Base-by-base conservation (phyloP, 2,329 filamentous ascomycete species). In the Scedosporium minutisporum region DNA sequence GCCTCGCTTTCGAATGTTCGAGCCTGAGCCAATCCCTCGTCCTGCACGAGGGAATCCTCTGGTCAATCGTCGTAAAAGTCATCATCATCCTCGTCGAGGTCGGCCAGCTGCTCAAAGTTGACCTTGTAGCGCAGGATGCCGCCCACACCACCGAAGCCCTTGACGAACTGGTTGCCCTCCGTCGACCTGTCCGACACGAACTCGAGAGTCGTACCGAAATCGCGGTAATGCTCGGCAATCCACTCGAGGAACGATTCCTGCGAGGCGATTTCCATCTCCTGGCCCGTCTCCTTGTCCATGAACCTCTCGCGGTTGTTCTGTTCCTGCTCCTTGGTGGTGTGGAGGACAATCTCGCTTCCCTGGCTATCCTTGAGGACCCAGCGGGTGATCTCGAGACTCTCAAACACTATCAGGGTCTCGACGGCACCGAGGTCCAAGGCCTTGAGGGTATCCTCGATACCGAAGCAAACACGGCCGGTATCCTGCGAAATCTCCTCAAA, bases 401-500 rank as follows among this genome's bases (percentile, higher is more conserved):
- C 95, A 72, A 93, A 99, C 61, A 99, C 92, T 68, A 99, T 97
- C 67, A 99, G 79, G 27, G 83, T 93, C 80, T 99, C 96, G 12
- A 93, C 91, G 29, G 95, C 96, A 78, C 95, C 95, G 57, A 96
- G 88, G 74, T 99, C 96, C 68, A 99, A 79, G 60, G 95, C 95
- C 82, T 97, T 97, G 71, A 99, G 82, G 16, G 95, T 99, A 74
- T 99, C 96, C 1, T 97, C 95, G 66, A 99, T 88, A 82, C 95
- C 92, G 76, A 99, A 99, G 82, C 95, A 99, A 69, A 99, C 87
- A 73, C 92, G 95, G 69, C 95, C 95, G 61, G 89, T 96, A 73
- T 99, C 95, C 77, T 96, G 92, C 75, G 91, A 96, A 72, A 99
- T 97, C 78, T 99, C 93, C 75, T 99, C 93, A 71, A 99, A 99